Evolutionary conservation across 306 rosid genomes (phyloP).

Genomic region (Mimosa pudica): DNA sequence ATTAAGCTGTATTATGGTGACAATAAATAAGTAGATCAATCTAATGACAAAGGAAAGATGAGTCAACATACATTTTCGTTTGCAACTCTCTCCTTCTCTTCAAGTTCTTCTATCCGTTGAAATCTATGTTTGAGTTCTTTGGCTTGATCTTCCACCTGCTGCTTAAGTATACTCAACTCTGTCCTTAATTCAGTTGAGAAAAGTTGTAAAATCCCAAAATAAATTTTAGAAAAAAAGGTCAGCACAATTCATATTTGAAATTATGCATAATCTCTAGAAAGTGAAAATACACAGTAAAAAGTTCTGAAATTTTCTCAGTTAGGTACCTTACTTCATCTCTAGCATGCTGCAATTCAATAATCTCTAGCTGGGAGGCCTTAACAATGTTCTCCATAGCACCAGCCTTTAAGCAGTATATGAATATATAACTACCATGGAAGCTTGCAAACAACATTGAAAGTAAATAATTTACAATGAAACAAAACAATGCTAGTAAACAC

Average conservation of each 20-base stretch:
- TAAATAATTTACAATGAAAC: slow-evolving; percentile 17
- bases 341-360: slow-evolving; percentile 78
- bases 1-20: slow-evolving; percentile 3
- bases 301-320: not conserved
- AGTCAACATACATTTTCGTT: slow-evolving; percentile 74
- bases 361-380: slow-evolving; percentile 92
- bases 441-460: not conserved
- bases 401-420: slow-evolving; percentile 55
- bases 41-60: slow-evolving; percentile 3
- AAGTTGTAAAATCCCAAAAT: slow-evolving; percentile 33
- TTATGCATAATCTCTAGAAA: not conserved
- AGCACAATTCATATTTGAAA: slow-evolving; percentile 36
- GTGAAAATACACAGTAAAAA: not conserved
- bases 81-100: slow-evolving; percentile 88
- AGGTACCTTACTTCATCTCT: slow-evolving; percentile 75
- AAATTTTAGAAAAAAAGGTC: slow-evolving; percentile 37
- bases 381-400: slow-evolving; percentile 94
- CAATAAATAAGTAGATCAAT: slow-evolving; percentile 2
- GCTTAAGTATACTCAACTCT: slow-evolving; percentile 87
- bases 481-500: slow-evolving; percentile 14
- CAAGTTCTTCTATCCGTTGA: slow-evolving; percentile 78
- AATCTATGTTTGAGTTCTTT: slow-evolving; percentile 79
- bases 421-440: slow-evolving; percentile 30
- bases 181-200: slow-evolving; percentile 76
- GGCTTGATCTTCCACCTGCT: slow-evolving; percentile 75